Conservation (phyloP, 352 stramenopile species). For the Thraustochytrium aureum region DNA sequence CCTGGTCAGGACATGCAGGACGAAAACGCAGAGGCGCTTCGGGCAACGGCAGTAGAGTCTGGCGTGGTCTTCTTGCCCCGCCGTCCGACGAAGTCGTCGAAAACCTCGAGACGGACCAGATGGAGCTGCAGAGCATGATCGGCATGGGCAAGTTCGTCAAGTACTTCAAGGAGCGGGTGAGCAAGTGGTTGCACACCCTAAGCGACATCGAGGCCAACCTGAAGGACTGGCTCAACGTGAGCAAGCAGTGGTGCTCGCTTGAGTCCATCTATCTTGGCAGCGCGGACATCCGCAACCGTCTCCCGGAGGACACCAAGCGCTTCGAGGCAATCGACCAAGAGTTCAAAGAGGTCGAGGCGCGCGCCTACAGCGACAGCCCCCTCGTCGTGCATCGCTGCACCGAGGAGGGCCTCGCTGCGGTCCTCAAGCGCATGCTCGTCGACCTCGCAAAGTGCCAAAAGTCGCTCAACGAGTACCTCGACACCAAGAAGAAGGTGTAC, state of each 20-base stretch:
- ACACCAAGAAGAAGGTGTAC: constrained; percentile 91
- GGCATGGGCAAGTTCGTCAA: constrained; percentile 97
- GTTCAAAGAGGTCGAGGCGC: constrained; percentile 98
- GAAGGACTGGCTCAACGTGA: constrained; percentile 99
- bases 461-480: constrained; percentile 98
- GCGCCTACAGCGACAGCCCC: constrained; percentile 89
- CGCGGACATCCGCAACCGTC: constrained; percentile 98
- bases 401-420: constrained; percentile 69
- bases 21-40: not conserved
- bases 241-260: constrained; percentile 98
- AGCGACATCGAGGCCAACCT: constrained; percentile 95
- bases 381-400: constrained; percentile 91
- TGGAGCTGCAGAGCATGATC: constrained; percentile 97
- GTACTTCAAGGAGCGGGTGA: constrained; percentile 96
- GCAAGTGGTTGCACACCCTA: constrained; percentile 97
- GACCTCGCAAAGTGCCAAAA: constrained; percentile 99
- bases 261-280: constrained; percentile 94
- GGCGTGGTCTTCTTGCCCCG: constrained; percentile 69
- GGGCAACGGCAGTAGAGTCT: not conserved
- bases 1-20: constrained; percentile 74
- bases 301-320: constrained; percentile 96
- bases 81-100: constrained; percentile 99
- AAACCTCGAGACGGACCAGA: constrained; percentile 98
- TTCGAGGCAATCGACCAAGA: constrained; percentile 99
- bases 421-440: constrained; percentile 88